Base-by-base conservation (phyloP, 1,139 yeast genomes). In the Kodamaea alishanica region DNA sequence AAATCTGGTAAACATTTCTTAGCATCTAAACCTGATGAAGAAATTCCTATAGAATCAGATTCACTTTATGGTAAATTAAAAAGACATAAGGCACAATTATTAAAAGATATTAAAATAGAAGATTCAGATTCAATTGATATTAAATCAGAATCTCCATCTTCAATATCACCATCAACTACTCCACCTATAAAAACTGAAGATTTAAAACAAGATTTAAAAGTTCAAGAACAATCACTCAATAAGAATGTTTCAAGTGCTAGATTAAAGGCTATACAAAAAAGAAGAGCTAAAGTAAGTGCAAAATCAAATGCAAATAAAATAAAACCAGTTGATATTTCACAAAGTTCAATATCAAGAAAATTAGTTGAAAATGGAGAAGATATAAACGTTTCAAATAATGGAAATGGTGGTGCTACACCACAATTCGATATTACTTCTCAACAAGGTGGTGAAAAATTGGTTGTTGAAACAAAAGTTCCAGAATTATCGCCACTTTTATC, bases 261-360 rank as follows among this genome's bases (percentile, higher is more conserved):
- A 57, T 74, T 89, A 65, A 78, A 89, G 47, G 97, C 97, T 3
- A 82, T 92, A 85, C 97, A 96, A 28, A 86, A 87, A 55, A 76
- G 98, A 52, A 81, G 84, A 55, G 96, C 97, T 1, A 89, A 88
- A 56, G 83, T 79, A 41, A 84, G 79, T 47, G 92, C 92, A 8
- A 84, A 82, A 52, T 67, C 79, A 8, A 73, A 73, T 20, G 63
- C 77, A 6, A 67, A 64, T 41, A 81, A 75, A 43, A 54, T 62
- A 5, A 63, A 75, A 51, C 72, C 86, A 0, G 82, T 88, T 0
- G 96, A 90, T 58, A 66, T 88, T 9, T 81, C 95, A 1, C 85
- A 85, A 53, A 80, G 88, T 51, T 77, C 94, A 0, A 77, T 89
- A 0, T 82, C 94, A 1, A 67, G 85, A 41, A 74, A 77, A 43